A percentile compares a stretch with the other conserved stretches of the same genome.
These are phyloP conservation scores for Telopea speciosissima DNA, from an alignment of 177 flowering plant genomes.

Conservation along the genomic window DNA sequence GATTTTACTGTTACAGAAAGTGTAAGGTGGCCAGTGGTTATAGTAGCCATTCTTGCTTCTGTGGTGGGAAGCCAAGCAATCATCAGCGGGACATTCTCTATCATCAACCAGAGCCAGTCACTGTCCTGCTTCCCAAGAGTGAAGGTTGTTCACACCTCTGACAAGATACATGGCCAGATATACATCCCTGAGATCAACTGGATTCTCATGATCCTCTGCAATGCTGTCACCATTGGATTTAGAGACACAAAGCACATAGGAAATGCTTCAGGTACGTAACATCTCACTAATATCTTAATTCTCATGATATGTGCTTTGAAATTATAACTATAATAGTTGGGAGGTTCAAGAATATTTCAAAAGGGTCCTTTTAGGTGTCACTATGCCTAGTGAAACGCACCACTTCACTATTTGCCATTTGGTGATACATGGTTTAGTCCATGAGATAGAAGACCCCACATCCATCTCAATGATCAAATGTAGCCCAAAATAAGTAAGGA, in stretches of 20 bases:
- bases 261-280: constrained; percentile 79
- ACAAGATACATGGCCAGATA: constrained; percentile 89
- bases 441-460: too few relatives aligned
- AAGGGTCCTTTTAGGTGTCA: too few relatives aligned
- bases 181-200: constrained; percentile 95
- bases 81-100: constrained; percentile 95
- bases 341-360: neutral
- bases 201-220: constrained; percentile 91
- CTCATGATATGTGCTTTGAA: neutral
- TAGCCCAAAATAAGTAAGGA: too few relatives aligned
- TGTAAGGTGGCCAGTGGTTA: constrained; percentile 81
- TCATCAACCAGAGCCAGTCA: constrained; percentile 96
- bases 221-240: constrained; percentile 91
- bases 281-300: neutral
- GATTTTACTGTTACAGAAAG: constrained; percentile 36
- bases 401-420: too few relatives aligned
- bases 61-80: constrained; percentile 99
- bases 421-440: too few relatives aligned
- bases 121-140: constrained; percentile 94
- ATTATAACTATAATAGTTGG: too few relatives aligned
- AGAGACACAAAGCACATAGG: constrained; percentile 90
- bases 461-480: too few relatives aligned
- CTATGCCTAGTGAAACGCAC: too few relatives aligned
- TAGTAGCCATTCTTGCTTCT: constrained; percentile 84
- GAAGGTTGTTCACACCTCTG: constrained; percentile 88